phyloP scores from a whole-genome alignment of 169 alveolate species.

The Perkinsus chesapeaki region DNA sequence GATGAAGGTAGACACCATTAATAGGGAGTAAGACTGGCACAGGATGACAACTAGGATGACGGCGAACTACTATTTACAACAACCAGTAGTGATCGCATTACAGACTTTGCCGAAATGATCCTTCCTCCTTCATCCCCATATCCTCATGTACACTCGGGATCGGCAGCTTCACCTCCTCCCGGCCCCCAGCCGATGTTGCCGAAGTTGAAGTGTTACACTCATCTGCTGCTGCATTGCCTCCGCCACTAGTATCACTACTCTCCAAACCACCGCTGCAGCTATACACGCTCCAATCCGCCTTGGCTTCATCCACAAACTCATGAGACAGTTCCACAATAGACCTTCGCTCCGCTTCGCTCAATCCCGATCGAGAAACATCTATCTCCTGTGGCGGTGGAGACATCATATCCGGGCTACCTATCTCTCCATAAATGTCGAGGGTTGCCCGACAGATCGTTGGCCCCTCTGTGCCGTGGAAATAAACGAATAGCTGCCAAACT shows the following conservation, averaged over 20 bases:
- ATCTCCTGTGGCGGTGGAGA: neutral
- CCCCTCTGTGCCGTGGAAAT: slow-evolving; percentile 18
- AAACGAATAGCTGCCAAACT: slow-evolving; percentile 15
- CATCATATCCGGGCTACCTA: neutral
- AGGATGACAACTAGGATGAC: too few species aligned
- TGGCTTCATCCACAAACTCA: neutral
- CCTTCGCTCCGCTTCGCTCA: neutral
- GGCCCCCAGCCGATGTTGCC: neutral
- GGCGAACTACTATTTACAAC: too few species aligned
- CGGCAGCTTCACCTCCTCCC: neutral
- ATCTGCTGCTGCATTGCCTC: too few species aligned
- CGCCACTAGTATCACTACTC: too few species aligned
- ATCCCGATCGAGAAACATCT: neutral
- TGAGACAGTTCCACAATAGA: neutral
- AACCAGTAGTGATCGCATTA: too few species aligned
- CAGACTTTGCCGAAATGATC: too few species aligned
- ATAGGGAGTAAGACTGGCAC: too few species aligned
- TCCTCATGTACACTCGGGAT: too few species aligned
- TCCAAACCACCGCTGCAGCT: too few species aligned
- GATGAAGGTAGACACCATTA: too few species aligned
- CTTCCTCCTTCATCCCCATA: too few species aligned
- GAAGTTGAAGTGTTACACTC: neutral
- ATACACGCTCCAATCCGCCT: neutral
- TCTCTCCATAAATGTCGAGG: slow-evolving; percentile 10
- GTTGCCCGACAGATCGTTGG: slow-evolving; percentile 10